Evolutionary conservation across 177 flowering plant genomes (phyloP).

Genomic region (Telopea speciosissima): DNA sequence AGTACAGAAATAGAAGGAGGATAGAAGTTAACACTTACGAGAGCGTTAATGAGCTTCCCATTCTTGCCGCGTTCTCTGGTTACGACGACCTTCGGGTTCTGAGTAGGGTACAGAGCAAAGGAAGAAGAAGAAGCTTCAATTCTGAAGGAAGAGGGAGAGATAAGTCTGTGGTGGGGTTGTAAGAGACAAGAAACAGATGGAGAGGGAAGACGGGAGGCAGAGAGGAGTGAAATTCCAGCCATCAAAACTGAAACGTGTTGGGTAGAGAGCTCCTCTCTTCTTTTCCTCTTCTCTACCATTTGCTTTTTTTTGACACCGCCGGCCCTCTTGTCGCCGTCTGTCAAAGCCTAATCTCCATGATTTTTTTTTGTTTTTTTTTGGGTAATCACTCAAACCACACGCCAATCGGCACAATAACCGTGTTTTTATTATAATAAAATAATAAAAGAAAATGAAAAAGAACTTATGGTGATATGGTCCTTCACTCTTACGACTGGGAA

Average conservation of each 20-base stretch:
- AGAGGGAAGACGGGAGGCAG: slow-evolving; percentile 11
- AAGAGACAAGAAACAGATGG: slow-evolving; percentile 10
- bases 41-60: slow-evolving; percentile 65
- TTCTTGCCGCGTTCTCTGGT: slow-evolving; percentile 94
- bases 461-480: too few relatives aligned
- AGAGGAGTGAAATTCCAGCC: slow-evolving; percentile 26
- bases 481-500: too few relatives aligned
- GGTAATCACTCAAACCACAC: too few relatives aligned
- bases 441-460: too few relatives aligned
- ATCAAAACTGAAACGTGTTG: slow-evolving; percentile 33
- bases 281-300: too few relatives aligned
- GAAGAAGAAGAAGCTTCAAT: slow-evolving; percentile 21
- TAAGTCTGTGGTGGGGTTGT: slow-evolving; percentile 15
- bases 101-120: slow-evolving; percentile 16
- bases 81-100: slow-evolving; percentile 64
- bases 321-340: not conserved
- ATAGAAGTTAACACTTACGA: slow-evolving; percentile 35
- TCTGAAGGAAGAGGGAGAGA: slow-evolving; percentile 7
- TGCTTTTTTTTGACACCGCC: too few relatives aligned
- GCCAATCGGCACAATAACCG: too few relatives aligned
- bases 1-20: not conserved
- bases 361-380: too few relatives aligned
- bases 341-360: not conserved
- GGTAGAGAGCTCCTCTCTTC: slow-evolving; percentile 1
- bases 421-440: too few relatives aligned